phyloP scores from a whole-genome alignment of 768 basidiomycete species.

The Chalciporus pseudorubinellus region DNA sequence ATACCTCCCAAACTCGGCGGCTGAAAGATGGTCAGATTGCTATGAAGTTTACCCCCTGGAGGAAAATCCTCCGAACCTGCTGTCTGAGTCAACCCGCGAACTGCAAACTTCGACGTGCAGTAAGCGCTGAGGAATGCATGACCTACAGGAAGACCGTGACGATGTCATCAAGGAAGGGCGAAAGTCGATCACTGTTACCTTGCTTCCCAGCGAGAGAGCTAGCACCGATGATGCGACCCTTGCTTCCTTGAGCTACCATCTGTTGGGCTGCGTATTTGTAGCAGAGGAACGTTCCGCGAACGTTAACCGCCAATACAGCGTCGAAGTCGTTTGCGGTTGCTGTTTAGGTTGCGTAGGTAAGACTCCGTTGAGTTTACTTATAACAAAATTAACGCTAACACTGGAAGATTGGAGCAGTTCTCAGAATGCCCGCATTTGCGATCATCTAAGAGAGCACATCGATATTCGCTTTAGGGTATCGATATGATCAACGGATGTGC shows the following conservation, averaged over 20 bases:
- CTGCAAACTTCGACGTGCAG: conserved; percentile 40
- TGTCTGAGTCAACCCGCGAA: conserved; percentile 41
- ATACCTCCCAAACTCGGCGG: conserved; percentile 29
- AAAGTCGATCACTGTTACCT: conserved; percentile 21
- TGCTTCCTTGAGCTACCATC: conserved; percentile 43
- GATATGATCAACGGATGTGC: neutral
- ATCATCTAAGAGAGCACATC: conserved; percentile 15
- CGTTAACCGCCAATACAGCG: conserved; percentile 36
- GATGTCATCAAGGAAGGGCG: neutral
- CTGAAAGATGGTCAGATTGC: conserved; percentile 18
- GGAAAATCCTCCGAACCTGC: conserved; percentile 17
- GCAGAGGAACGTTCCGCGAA: conserved; percentile 38
- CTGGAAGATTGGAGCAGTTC: conserved; percentile 5
- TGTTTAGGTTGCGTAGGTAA: conserved; percentile 7
- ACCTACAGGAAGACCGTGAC: conserved; percentile 24
- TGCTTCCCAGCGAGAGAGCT: conserved; percentile 37
- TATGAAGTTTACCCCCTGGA: neutral
- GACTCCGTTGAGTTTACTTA: neutral
- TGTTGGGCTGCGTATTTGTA: conserved; percentile 43
- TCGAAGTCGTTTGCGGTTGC: conserved; percentile 35
- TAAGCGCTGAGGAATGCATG: conserved; percentile 30
- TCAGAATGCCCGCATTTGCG: conserved; percentile 18
- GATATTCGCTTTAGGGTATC: neutral
- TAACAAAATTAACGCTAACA: conserved; percentile 1
- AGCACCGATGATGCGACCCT: conserved; percentile 42